These are phyloP conservation scores for Ammopiptanthus mongolicus DNA, from an alignment of 306 rosid species.

Conservation along the genomic window DNA sequence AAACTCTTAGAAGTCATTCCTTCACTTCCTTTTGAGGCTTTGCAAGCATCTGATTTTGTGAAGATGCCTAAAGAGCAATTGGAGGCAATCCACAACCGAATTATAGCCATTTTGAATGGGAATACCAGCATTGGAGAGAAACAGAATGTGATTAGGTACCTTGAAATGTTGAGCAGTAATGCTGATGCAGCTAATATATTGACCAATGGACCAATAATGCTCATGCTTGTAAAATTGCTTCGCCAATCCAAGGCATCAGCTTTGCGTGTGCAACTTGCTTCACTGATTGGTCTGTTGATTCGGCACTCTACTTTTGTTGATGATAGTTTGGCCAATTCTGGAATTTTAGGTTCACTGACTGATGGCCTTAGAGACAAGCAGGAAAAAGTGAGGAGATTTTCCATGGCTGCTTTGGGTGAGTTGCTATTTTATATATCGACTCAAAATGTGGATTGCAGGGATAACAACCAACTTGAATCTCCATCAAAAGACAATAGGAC, in stretches of 20 bases:
- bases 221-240: slow-evolving; percentile 77
- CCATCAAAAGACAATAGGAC: slow-evolving; percentile 71
- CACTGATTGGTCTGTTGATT: slow-evolving; percentile 83
- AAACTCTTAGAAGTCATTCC: slow-evolving; percentile 60
- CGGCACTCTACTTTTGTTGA: slow-evolving; percentile 87
- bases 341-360: slow-evolving; percentile 71
- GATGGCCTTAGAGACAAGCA: slow-evolving; percentile 96
- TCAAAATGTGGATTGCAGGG: slow-evolving; percentile 67
- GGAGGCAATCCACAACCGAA: slow-evolving; percentile 58
- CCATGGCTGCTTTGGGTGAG: slow-evolving; percentile 98
- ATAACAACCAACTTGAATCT: slow-evolving; percentile 62
- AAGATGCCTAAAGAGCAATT: slow-evolving; percentile 76
- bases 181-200: slow-evolving; percentile 92
- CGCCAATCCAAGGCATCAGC: slow-evolving; percentile 79
- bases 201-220: slow-evolving; percentile 98
- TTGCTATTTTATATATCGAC: slow-evolving; percentile 88
- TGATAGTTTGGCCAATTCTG: slow-evolving; percentile 82
- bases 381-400: slow-evolving; percentile 94
- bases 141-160: slow-evolving; percentile 86
- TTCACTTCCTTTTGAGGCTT: slow-evolving; percentile 88
- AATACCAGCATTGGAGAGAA: slow-evolving; percentile 74
- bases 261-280: slow-evolving; percentile 91
- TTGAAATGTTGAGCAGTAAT: slow-evolving; percentile 81
- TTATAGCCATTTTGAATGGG: slow-evolving; percentile 64
- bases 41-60: slow-evolving; percentile 72